phyloP scores from a whole-genome alignment of 1,139 yeast genomes.

The Geotrichum klebahnii region DNA sequence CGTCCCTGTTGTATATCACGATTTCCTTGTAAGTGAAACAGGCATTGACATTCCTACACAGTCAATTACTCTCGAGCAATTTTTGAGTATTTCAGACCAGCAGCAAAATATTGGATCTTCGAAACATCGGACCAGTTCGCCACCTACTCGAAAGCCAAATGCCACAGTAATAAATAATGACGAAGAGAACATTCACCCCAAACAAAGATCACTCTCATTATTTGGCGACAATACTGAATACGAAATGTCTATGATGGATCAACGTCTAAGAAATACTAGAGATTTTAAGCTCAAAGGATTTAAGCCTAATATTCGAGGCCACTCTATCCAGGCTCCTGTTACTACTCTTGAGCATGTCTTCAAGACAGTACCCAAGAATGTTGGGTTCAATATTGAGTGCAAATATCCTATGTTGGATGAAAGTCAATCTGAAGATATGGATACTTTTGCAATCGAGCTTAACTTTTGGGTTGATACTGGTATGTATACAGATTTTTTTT shows the following conservation, averaged over 20 bases:
- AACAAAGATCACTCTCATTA: conserved; percentile 33
- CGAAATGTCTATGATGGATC: conserved; percentile 41
- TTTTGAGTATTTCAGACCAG: conserved; percentile 47
- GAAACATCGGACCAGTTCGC: too few relatives aligned
- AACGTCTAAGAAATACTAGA: conserved; percentile 78
- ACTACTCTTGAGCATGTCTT: conserved; percentile 84
- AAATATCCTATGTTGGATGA: conserved; percentile 96
- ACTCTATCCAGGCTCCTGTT: conserved; percentile 85
- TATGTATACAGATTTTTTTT: too few relatives aligned
- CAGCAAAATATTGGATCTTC: too few relatives aligned
- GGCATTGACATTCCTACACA: conserved; percentile 98
- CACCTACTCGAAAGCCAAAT: too few relatives aligned
- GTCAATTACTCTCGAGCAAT: conserved; percentile 83
- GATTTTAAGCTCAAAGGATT: conserved; percentile 84
- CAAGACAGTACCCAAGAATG: conserved; percentile 70
- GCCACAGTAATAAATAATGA: too few relatives aligned
- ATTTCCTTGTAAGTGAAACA: conserved; percentile 89
- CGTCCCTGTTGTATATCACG: conserved; percentile 92
- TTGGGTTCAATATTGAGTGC: conserved; percentile 92
- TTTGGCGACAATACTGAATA: conserved; percentile 26
- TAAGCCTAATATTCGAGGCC: conserved; percentile 88
- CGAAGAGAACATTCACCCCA: too few relatives aligned
- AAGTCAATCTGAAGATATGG: conserved; percentile 84
- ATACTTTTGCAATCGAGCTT: conserved; percentile 76
- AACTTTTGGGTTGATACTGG: conserved; percentile 71